These are phyloP conservation scores for Scenedesmus sp. DNA, from an alignment of 163 green algal genomes.

Conservation along the genomic window DNA sequence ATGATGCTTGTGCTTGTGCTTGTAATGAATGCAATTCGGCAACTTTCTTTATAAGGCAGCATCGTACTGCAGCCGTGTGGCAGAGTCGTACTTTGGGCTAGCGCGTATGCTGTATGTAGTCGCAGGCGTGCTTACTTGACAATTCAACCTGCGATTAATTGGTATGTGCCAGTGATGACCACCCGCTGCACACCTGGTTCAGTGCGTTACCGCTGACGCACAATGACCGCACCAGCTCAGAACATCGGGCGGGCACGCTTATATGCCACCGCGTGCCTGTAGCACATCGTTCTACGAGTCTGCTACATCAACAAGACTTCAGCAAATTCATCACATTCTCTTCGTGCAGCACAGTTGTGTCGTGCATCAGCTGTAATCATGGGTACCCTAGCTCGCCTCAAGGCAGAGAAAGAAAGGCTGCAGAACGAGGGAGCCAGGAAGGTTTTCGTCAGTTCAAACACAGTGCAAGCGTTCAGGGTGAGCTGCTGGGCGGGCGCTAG, in stretches of 20 bases:
- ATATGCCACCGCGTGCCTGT: neutral
- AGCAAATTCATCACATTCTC: neutral
- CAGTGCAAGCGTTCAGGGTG: slow-evolving; percentile 12
- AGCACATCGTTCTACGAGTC: neutral
- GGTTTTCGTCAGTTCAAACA: slow-evolving; percentile 7
- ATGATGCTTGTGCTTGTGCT: too few species aligned
- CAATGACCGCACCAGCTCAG: neutral
- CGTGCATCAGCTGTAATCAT: neutral
- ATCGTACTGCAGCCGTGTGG: too few species aligned
- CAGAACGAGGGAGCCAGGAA: neutral
- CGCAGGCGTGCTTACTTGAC: too few species aligned
- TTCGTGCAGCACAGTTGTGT: neutral
- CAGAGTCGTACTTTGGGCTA: too few species aligned
- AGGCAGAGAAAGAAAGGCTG: neutral
- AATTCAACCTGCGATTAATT: too few species aligned
- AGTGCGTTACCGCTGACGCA: slow-evolving; percentile 1
- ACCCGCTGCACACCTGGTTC: neutral
- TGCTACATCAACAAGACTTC: neutral
- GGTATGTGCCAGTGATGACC: too few species aligned
- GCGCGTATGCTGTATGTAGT: too few species aligned
- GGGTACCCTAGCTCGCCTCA: slow-evolving; percentile 8
- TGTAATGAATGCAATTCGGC: too few species aligned
- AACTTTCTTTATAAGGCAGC: too few species aligned
- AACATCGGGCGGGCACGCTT: neutral
- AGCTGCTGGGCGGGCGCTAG: neutral